Evolutionary conservation across 768 basidiomycete genomes (phyloP).

Genomic region (Trametes meyenii): DNA sequence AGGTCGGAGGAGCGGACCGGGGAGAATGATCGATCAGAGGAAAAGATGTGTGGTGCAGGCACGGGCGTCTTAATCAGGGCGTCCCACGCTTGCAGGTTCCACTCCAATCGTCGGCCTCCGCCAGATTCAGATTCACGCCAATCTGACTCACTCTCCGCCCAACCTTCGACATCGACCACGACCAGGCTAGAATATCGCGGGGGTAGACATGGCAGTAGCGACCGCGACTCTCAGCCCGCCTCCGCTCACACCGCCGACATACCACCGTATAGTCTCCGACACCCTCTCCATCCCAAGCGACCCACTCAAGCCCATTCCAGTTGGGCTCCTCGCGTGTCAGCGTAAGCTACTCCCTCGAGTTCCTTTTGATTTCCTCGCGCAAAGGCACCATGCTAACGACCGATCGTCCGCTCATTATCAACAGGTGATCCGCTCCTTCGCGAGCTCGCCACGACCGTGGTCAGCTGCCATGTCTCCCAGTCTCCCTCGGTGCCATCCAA

Average conservation of each 20-base stretch:
- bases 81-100: no score
- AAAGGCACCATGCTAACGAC: slow-evolving; percentile 3
- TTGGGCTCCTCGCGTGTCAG: slow-evolving; percentile 81
- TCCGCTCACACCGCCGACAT: slow-evolving; percentile 52
- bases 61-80: no score
- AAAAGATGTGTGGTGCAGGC: neutral
- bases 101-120: no score
- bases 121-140: no score
- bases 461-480: slow-evolving; percentile 51
- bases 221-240: slow-evolving; percentile 34
- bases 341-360: slow-evolving; percentile 42
- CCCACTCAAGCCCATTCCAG: slow-evolving; percentile 56
- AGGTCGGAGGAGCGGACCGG: neutral
- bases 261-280: slow-evolving; percentile 66
- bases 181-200: no score
- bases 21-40: slow-evolving; percentile 9
- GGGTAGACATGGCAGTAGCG: slow-evolving; percentile 42
- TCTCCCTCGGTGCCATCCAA: slow-evolving; percentile 40
- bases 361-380: slow-evolving; percentile 3
- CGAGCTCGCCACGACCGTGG: slow-evolving; percentile 57
- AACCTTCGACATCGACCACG: no score
- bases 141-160: no score
- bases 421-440: slow-evolving; percentile 72
- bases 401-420: neutral
- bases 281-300: slow-evolving; percentile 58